Base-by-base conservation (phyloP, 768 basidiomycete genomes). In the Glaciozyma martinii region DNA sequence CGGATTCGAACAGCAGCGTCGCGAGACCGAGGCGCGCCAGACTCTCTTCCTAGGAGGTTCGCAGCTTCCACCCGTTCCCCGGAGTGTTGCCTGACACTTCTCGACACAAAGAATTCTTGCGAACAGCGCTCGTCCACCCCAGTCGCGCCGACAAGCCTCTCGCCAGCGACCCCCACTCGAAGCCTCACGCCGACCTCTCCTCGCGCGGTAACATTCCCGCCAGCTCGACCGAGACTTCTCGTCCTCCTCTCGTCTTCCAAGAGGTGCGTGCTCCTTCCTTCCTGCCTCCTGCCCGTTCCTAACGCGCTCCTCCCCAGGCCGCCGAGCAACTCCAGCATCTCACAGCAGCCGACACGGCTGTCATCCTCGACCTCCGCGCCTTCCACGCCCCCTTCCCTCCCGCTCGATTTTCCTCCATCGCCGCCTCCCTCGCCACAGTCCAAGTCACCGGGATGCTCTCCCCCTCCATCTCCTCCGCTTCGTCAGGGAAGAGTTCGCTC, bases 331-430 rank as follows among this genome's bases (percentile, higher is more conserved):
- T 54, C 53, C 29, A 32, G 13, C 7, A 16, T 3, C 53, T 54
- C 27, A 54, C 53, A 3, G 21, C 8, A 21, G 53, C 53, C 32
- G 16, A 29, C 19, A 32, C 19, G 5, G 27, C 29, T 19, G 32
- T 32, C 32, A 54, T 54, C 21, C 29, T 60, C 47, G 59, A 60
- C 59, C 59, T 60, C 3, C 59, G 59, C 59, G 18, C 59, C 32
- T 49, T 50, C 59, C 59, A 40, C 33, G 29, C 44, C 2, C 44
- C 16, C 46, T 21, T 47, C 46, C 23, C 58, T 5, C 32, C 27
- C 9, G 25, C 46, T 47, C 32, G 23, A 18, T 37, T 47, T 16
- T 19, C n/a, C 19, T 1, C 8, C 21, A 47, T 47, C 46, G 46
- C 46, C 33, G 33, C 21, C 27, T 60, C 49, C 7, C 43, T 29